phyloP scores from a whole-genome alignment of 148 eudicot genomes.

The Camellia japonica region DNA sequence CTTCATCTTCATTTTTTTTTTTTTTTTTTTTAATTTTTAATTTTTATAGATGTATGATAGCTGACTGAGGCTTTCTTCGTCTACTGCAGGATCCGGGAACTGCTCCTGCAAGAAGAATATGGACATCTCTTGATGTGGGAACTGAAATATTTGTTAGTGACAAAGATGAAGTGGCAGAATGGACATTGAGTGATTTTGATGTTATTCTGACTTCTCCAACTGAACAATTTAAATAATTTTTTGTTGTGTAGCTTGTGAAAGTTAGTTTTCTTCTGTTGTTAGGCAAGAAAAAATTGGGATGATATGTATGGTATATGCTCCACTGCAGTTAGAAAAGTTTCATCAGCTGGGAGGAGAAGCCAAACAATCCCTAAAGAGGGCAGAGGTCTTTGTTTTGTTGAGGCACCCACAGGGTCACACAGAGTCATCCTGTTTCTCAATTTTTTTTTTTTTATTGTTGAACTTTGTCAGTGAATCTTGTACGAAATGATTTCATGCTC shows the following conservation, averaged over 20 bases:
- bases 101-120: constrained; percentile 62
- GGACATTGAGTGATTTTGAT: constrained; percentile 69
- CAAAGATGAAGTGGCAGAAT: constrained; percentile 67
- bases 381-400: background rate
- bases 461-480: no score
- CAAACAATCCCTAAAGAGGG: background rate
- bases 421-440: no score
- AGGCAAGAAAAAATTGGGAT: background rate
- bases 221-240: constrained; percentile 1
- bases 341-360: background rate
- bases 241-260: background rate
- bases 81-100: constrained; percentile 69
- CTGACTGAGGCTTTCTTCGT: background rate
- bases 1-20: no score
- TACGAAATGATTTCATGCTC: no score
- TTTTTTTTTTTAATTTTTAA: no score
- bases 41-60: background rate
- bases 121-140: constrained; percentile 81
- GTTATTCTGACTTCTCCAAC: constrained; percentile 50
- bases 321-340: background rate
- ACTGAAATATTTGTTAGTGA: constrained; percentile 75
- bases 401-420: background rate
- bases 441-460: no score
- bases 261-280: background rate
- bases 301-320: background rate